Evolutionary conservation across 2,329 filamentous ascomycete species (phyloP).

Genomic region (Arachnomyces sp.): DNA sequence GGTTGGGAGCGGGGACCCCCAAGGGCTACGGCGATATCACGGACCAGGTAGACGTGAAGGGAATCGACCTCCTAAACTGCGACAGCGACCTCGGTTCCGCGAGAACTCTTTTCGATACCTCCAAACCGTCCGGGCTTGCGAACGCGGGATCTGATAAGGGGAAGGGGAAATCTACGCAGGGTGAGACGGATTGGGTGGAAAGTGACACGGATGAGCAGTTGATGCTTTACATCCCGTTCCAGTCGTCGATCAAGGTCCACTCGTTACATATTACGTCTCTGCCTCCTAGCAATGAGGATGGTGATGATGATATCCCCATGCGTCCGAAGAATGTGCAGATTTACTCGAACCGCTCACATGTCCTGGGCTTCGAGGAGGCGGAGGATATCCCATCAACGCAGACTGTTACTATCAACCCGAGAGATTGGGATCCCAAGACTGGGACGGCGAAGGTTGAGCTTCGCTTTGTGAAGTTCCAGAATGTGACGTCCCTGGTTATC

Average conservation of each 20-base stretch:
- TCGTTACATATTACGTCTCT: constrained; percentile 78
- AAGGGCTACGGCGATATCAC: constrained; percentile 79
- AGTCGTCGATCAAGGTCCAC: constrained; percentile 80
- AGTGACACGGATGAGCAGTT: constrained; percentile 96
- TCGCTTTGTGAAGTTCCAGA: constrained; percentile 96
- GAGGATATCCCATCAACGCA: constrained; percentile 79
- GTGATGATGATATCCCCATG: constrained; percentile 66
- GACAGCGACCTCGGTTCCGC: constrained; percentile 68
- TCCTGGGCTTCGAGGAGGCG: constrained; percentile 90
- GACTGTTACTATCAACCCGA: constrained; percentile 60
- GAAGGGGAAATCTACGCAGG: constrained; percentile 44
- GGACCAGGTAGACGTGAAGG: constrained; percentile 66
- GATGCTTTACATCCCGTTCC: constrained; percentile 86
- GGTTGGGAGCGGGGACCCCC: constrained; percentile 68
- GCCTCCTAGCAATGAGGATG: constrained; percentile 45
- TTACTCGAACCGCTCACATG: constrained; percentile 80
- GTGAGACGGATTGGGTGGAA: constrained; percentile 75
- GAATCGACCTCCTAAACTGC: constrained; percentile 79
- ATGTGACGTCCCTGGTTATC: constrained; percentile 73
- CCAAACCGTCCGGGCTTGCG: constrained; percentile 55
- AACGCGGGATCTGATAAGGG: constrained; percentile 25
- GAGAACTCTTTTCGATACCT: constrained; percentile 61
- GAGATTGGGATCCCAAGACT: constrained; percentile 69
- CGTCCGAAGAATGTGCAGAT: constrained; percentile 76
- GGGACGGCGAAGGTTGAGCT: constrained; percentile 65